Base-by-base conservation (phyloP, 2,329 filamentous ascomycete genomes). In the Pezicula rhizophila region DNA sequence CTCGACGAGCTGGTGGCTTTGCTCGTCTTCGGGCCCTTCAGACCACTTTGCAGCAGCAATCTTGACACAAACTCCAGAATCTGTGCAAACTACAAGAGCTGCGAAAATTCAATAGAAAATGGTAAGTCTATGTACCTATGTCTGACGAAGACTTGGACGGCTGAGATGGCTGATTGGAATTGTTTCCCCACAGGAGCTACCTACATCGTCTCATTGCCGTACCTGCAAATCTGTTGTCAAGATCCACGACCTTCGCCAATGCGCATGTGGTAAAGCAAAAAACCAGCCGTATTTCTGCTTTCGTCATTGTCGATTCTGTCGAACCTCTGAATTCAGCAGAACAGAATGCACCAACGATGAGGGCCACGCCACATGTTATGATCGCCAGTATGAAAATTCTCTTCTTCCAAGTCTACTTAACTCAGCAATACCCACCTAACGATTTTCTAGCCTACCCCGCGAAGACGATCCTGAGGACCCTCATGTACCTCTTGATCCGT, bases 291-390 rank as follows among this genome's bases (percentile, higher is more conserved):
- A 31, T 31, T 35, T 35, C 33, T 48, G 41, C 17, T 38, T 31
- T 34, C 41, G 40, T n/a, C 17, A 48, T 25, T 48, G 46, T 28
- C 46, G 46, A 12, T 48, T 44, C 25, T 48, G 46, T 15, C 40
- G 41, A 20, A 48, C 18, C n/a, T 38, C 20, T n/a, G 41, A 45
- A 20, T 48, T 48, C 40, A 43, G 23, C 18, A 39, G n/a, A n/a
- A 23, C 23, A 23, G 25, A 18, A 5, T 48, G 46, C 25, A 41
- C 17, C 33, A 37, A 48, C 12, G 34, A 34, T 14, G 20, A 31
- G 11, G 40, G 41, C 4, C 46, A 48, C 20, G 17, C 41, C 2
- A 48, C 46, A 14, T 48, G 46, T 31, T 48, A 41, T 40, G 31
- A 43, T 7, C 41, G 40, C 33, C 46, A 48, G 38, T 26, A 23